A percentile compares a stretch with the other conserved stretches of the same genome.
These are phyloP conservation scores for Aureobasidium namibiae DNA, from an alignment of 2,329 filamentous ascomycete genomes.

Conservation along the genomic window DNA sequence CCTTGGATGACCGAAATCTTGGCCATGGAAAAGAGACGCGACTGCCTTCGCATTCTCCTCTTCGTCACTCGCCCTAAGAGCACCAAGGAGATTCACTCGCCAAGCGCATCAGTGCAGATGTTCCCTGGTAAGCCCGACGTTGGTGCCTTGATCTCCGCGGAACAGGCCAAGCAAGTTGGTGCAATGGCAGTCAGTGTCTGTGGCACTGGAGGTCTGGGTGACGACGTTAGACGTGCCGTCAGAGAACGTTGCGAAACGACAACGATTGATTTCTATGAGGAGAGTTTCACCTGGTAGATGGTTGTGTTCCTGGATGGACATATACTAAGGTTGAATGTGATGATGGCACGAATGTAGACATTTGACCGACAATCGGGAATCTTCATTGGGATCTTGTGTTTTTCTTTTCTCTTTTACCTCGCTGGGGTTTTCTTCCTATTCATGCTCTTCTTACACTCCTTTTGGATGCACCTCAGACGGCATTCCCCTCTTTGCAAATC, in stretches of 20 bases:
- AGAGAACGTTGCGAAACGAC: conserved; percentile 55
- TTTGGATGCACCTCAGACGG: not conserved
- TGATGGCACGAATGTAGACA: conserved; percentile 5
- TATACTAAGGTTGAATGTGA: not conserved
- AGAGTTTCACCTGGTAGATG: conserved; percentile 60
- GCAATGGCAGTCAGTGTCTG: conserved; percentile 83
- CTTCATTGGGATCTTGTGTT: not conserved
- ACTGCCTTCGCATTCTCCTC: conserved; percentile 76
- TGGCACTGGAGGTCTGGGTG: conserved; percentile 63
- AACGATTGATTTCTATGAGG: conserved; percentile 70
- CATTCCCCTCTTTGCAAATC: not conserved
- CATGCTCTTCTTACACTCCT: conserved; percentile 11
- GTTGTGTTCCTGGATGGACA: not conserved
- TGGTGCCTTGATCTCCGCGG: conserved; percentile 67
- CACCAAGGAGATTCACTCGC: conserved; percentile 70
- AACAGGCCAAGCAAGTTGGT: conserved; percentile 73
- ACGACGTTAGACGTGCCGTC: conserved; percentile 64
- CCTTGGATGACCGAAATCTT: conserved; percentile 86
- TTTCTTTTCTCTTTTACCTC: not conserved
- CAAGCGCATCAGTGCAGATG: conserved; percentile 78
- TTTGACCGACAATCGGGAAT: not conserved
- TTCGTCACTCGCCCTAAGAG: conserved; percentile 85
- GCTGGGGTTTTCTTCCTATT: not conserved
- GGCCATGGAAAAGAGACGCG: conserved; percentile 68
- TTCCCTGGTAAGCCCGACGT: conserved; percentile 83